phyloP scores from a whole-genome alignment of 2,329 filamentous ascomycete genomes.

The Claviceps sp. region DNA sequence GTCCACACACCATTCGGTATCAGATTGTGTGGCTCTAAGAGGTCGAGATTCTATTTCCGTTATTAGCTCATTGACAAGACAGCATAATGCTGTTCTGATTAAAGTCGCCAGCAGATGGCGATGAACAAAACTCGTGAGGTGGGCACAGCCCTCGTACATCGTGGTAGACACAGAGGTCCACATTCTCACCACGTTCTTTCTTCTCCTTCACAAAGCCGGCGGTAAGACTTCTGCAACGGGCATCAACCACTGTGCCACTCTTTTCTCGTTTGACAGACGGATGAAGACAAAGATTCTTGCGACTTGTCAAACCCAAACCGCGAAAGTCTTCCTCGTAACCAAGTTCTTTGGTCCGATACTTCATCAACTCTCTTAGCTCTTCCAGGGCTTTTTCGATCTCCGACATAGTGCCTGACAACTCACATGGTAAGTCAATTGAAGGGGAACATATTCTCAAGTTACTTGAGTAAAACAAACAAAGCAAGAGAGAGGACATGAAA shows the following conservation, averaged over 20 bases:
- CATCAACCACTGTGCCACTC: slow-evolving; percentile 85
- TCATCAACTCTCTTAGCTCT: slow-evolving; percentile 87
- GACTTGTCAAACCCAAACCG: slow-evolving; percentile 81
- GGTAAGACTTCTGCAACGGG: slow-evolving; percentile 87
- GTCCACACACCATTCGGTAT: slow-evolving; percentile 95
- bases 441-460: neutral
- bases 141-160: slow-evolving; percentile 43
- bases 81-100: neutral
- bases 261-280: slow-evolving; percentile 94
- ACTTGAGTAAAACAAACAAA: neutral
- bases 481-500: neutral
- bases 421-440: neutral
- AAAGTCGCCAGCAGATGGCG: neutral
- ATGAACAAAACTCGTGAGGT: neutral
- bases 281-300: slow-evolving; percentile 94
- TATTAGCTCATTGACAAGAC: neutral
- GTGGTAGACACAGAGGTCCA: slow-evolving; percentile 90
- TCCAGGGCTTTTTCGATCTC: slow-evolving; percentile 96
- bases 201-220: slow-evolving; percentile 97
- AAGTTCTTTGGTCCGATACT: slow-evolving; percentile 81
- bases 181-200: slow-evolving; percentile 86
- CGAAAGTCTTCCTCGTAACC: slow-evolving; percentile 86
- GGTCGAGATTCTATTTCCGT: slow-evolving; percentile 61
- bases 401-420: slow-evolving; percentile 67
- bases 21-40: slow-evolving; percentile 87